phyloP scores from a whole-genome alignment of 495 filamentous ascomycete genomes.

The Astrothelium macrocarpum region DNA sequence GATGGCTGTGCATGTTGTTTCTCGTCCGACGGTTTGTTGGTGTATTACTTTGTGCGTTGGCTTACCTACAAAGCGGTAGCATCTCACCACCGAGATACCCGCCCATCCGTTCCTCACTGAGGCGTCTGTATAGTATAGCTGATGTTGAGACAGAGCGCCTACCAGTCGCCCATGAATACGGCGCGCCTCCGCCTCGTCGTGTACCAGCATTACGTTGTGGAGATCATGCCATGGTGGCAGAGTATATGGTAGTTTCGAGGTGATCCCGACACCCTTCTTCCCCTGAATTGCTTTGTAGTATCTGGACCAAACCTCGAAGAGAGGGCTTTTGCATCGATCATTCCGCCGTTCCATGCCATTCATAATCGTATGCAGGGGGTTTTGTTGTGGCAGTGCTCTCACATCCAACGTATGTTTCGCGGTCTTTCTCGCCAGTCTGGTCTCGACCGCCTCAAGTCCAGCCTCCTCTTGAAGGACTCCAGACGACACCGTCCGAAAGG shows the following conservation, averaged over 20 bases:
- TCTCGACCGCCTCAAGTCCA: not conserved
- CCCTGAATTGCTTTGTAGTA: not conserved
- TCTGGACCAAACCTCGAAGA: not conserved
- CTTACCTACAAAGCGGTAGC: not conserved
- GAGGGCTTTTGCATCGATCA: not conserved
- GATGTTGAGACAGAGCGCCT: not conserved
- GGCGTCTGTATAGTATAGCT: not conserved
- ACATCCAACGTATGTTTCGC: not conserved
- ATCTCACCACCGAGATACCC: not conserved
- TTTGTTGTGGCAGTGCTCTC: not conserved
- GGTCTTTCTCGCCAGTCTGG: not conserved
- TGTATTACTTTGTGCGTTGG: not conserved
- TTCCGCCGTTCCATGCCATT: not conserved
- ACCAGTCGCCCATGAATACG: not conserved
- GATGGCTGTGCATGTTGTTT: not conserved
- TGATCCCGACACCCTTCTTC: not conserved
- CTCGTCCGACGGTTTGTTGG: not conserved
- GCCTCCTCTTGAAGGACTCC: not conserved
- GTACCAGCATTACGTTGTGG: not conserved
- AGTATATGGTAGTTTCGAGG: not conserved
- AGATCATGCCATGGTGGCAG: not conserved
- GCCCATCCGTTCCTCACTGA: not conserved
- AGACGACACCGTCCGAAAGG: conserved; percentile 8
- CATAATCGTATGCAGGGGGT: not conserved
- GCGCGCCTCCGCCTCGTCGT: not conserved